A percentile compares a stretch with the other conserved stretches of the same genome.
Evolutionary conservation across 2,329 filamentous ascomycete genomes (phyloP).

Genomic region (Lachnellula willkommii): DNA sequence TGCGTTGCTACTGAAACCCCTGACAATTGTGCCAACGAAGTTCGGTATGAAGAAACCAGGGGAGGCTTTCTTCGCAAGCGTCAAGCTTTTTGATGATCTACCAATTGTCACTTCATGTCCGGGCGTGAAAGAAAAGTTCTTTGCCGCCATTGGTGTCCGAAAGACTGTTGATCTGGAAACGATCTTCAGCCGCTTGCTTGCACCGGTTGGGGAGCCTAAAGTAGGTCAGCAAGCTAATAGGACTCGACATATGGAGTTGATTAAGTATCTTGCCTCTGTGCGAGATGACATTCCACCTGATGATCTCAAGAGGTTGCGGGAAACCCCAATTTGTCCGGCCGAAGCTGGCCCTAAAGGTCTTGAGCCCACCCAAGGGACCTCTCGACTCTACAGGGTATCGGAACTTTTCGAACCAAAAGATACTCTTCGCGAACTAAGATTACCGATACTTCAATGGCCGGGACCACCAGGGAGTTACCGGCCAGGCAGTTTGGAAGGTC

Average conservation of each 20-base stretch:
- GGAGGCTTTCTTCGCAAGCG: constrained; percentile 89
- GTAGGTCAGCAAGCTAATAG: constrained; percentile 44
- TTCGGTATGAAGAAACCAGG: constrained; percentile 78
- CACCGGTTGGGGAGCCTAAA: constrained; percentile 47
- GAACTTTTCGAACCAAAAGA: constrained; percentile 79
- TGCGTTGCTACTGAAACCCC: constrained; percentile 56
- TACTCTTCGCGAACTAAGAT: constrained; percentile 59
- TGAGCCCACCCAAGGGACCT: constrained; percentile 47
- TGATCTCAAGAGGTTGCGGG: constrained; percentile 72
- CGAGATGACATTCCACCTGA: constrained; percentile 77
- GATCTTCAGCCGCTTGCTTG: constrained; percentile 82
- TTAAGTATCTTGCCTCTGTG: constrained; percentile 90
- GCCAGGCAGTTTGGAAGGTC: constrained; percentile 62
- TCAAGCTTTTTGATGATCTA: constrained; percentile 90
- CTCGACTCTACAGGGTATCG: constrained; percentile 62
- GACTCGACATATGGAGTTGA: constrained; percentile 91
- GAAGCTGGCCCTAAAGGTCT: constrained; percentile 55
- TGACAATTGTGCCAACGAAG: constrained; percentile 83
- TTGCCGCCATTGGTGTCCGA: constrained; percentile 76
- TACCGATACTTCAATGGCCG: constrained; percentile 81
- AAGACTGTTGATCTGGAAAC: constrained; percentile 94
- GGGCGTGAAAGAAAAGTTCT: constrained; percentile 84
- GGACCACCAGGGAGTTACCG: constrained; percentile 58
- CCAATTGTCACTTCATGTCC: constrained; percentile 72
- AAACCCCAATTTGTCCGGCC: constrained; percentile 76